These are phyloP conservation scores for Funneliformis mosseae DNA, from an alignment of 192 early-diverging fungal species.

Conservation along the genomic window DNA sequence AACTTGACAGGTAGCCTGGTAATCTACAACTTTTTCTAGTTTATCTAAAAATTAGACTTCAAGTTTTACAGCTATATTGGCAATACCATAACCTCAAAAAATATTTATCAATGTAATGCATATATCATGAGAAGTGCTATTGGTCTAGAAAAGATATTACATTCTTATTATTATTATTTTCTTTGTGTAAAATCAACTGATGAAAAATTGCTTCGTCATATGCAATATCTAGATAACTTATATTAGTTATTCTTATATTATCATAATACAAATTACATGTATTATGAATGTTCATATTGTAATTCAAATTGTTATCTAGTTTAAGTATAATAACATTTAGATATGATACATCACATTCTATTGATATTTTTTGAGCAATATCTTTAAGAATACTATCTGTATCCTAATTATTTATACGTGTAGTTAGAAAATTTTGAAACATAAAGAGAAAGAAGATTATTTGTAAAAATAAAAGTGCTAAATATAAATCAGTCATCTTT, in stretches of 20 bases:
- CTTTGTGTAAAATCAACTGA: neutral
- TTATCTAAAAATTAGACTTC: neutral
- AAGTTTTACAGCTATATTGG: neutral
- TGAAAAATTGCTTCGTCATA: slow-evolving; percentile 9
- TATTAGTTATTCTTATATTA: neutral
- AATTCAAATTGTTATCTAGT: neutral
- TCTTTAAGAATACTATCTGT: slow-evolving; percentile 4
- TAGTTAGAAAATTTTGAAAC: slow-evolving; percentile 2
- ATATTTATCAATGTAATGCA: slow-evolving; percentile 1
- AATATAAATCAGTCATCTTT: neutral
- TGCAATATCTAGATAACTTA: neutral
- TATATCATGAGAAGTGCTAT: slow-evolving; percentile 1
- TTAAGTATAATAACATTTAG: slow-evolving; percentile 4
- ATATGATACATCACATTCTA: neutral
- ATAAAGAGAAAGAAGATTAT: neutral
- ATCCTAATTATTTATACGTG: neutral
- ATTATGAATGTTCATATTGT: neutral
- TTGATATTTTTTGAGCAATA: neutral
- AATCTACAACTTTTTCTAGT: neutral
- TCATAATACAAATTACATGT: slow-evolving; percentile 10
- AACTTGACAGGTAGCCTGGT: neutral
- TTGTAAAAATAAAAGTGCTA: neutral
- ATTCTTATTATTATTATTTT: slow-evolving; percentile 1
- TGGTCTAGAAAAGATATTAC: slow-evolving; percentile 2
- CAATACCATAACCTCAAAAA: slow-evolving; percentile 15